Conservation (phyloP, 768 basidiomycete species). For the Termitomyces sp. region DNA sequence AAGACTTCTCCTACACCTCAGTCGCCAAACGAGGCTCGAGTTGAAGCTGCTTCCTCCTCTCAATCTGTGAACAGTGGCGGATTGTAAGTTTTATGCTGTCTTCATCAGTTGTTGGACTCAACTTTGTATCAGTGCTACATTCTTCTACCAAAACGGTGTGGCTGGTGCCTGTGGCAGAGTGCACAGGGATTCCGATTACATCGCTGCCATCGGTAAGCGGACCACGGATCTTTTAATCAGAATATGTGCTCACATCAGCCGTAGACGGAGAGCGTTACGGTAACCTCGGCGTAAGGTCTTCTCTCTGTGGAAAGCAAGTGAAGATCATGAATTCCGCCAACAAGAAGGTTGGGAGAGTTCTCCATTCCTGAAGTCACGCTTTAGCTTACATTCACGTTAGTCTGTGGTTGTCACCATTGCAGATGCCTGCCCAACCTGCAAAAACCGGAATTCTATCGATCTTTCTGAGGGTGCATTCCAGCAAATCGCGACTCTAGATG, state of each 20-base stretch:
- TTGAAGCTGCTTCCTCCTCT: constrained; percentile 6
- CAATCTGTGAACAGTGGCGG: constrained; percentile 31
- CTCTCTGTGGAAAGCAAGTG: constrained; percentile 62
- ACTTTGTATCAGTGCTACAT: constrained; percentile 45
- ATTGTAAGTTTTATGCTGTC: constrained; percentile 29
- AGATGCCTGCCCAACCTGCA: constrained; percentile 81
- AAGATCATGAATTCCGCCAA: constrained; percentile 56
- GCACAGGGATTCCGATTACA: constrained; percentile 47
- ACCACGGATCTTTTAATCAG: not conserved
- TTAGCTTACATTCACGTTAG: constrained; percentile 14
- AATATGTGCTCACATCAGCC: not conserved
- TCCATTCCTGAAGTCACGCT: not conserved
- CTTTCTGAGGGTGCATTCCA: constrained; percentile 67
- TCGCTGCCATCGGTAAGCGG: constrained; percentile 59
- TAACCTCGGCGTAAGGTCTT: constrained; percentile 35
- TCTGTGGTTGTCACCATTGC: constrained; percentile 60
- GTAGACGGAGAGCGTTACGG: constrained; percentile 51
- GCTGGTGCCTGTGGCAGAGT: constrained; percentile 76
- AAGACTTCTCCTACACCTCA: constrained; percentile 7
- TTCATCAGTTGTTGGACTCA: not conserved
- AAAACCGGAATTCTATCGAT: constrained; percentile 61
- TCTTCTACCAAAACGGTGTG: constrained; percentile 63
- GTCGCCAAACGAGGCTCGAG: constrained; percentile 8
- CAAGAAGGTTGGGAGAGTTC: constrained; percentile 32
- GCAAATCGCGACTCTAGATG: constrained; percentile 37